Conservation (phyloP, 1,284 basidiomycete genomes). For the Amanita bisporigera region DNA sequence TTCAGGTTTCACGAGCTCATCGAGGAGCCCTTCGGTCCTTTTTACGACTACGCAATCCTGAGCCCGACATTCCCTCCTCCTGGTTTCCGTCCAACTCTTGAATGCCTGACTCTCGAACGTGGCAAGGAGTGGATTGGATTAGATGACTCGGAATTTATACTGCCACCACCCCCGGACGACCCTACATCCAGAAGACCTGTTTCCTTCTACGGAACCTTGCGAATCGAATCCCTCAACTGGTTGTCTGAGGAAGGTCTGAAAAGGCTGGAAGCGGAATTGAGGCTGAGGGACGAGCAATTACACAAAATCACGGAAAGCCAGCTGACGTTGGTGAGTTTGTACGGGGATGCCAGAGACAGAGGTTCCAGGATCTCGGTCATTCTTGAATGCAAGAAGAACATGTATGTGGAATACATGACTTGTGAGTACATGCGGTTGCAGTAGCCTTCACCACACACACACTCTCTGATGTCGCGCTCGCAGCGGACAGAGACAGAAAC, state of each 20-base stretch:
- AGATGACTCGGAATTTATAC: conserved; percentile 45
- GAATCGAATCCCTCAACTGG: conserved; percentile 51
- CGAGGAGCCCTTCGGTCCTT: conserved; percentile 10
- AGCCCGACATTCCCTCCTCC: neutral
- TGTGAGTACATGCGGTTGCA: conserved; percentile 40
- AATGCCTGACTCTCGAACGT: neutral
- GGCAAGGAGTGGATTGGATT: conserved; percentile 19
- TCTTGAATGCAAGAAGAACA: conserved; percentile 50
- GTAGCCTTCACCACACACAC: neutral
- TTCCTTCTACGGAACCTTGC: conserved; percentile 54
- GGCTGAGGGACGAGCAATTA: conserved; percentile 42
- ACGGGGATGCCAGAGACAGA: conserved; percentile 30
- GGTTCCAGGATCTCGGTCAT: conserved; percentile 41
- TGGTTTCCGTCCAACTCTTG: neutral
- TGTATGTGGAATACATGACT: conserved; percentile 51
- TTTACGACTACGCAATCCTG: conserved; percentile 2
- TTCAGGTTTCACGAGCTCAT: conserved; percentile 8
- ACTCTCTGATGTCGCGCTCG: neutral
- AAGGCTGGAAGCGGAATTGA: conserved; percentile 50
- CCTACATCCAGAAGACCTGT: conserved; percentile 31
- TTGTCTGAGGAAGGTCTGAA: conserved; percentile 51
- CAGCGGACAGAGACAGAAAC: conserved; percentile 33
- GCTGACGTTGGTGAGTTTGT: conserved; percentile 47
- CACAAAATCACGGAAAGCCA: conserved; percentile 24
- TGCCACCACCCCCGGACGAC: conserved; percentile 21